Conservation (phyloP, 2,329 filamentous ascomycete species). For the Podosphaera leucotricha region DNA sequence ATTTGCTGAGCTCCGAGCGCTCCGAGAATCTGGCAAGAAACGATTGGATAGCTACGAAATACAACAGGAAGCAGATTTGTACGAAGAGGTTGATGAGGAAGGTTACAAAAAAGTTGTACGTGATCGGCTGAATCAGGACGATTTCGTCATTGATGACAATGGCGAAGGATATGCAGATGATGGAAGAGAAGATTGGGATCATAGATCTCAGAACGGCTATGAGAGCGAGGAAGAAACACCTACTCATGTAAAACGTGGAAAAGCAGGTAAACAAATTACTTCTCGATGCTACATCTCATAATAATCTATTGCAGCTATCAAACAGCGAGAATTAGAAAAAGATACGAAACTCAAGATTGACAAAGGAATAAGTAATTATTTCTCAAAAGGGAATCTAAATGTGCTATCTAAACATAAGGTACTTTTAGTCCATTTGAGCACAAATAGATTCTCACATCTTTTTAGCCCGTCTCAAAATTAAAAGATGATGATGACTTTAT, state of each 20-base stretch:
- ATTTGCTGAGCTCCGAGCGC: slow-evolving; percentile 59
- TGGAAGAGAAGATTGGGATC: slow-evolving; percentile 76
- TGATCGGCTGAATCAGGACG: slow-evolving; percentile 70
- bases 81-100: slow-evolving; percentile 92
- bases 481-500: slow-evolving; percentile 81
- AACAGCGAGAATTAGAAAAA: slow-evolving; percentile 69
- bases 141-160: slow-evolving; percentile 97
- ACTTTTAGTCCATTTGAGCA: slow-evolving; percentile 6
- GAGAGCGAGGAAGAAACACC: slow-evolving; percentile 49
- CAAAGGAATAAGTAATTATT: slow-evolving; percentile 84
- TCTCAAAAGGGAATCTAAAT: slow-evolving; percentile 49
- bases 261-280: slow-evolving; percentile 11
- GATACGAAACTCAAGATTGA: slow-evolving; percentile 70
- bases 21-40: slow-evolving; percentile 78
- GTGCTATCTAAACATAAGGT: slow-evolving; percentile 63
- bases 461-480: slow-evolving; percentile 42
- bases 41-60: slow-evolving; percentile 71
- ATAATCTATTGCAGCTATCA: slow-evolving; percentile 35
- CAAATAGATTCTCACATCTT: slow-evolving; percentile 9
- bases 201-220: slow-evolving; percentile 38
- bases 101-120: slow-evolving; percentile 93
- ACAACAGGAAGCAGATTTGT: slow-evolving; percentile 61
- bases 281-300: not conserved
- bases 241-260: slow-evolving; percentile 26
- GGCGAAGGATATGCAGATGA: slow-evolving; percentile 93